Evolutionary conservation across 2,329 filamentous ascomycete genomes (phyloP).

Genomic region (Trichothecium roseum): DNA sequence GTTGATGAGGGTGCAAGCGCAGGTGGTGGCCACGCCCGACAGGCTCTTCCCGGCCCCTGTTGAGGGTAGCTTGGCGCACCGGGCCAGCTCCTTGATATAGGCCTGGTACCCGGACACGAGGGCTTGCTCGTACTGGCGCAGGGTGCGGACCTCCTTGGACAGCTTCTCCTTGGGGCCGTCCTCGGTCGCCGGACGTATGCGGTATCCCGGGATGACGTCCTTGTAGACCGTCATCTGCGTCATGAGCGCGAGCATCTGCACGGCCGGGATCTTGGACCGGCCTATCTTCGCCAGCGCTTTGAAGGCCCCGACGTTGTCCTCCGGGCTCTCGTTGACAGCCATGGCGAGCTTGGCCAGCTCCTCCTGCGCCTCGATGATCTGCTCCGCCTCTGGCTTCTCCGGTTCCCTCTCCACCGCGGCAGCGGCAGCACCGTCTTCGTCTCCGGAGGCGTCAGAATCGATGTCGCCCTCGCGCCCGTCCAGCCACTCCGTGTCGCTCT

Average conservation of each 20-base stretch:
- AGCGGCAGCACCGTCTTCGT: slow-evolving; percentile 27
- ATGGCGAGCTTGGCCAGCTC: slow-evolving; percentile 77
- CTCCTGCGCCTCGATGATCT: slow-evolving; percentile 82
- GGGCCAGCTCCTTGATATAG: slow-evolving; percentile 68
- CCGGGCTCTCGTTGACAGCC: slow-evolving; percentile 80
- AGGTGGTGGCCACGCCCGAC: slow-evolving; percentile 70
- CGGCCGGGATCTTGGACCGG: slow-evolving; percentile 55
- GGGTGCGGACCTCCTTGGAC: slow-evolving; percentile 79
- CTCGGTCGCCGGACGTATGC: slow-evolving; percentile 74
- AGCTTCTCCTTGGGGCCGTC: slow-evolving; percentile 68
- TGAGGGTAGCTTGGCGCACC: slow-evolving; percentile 49
- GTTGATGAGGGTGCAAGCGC: slow-evolving; percentile 69
- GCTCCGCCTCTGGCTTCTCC: slow-evolving; percentile 62
- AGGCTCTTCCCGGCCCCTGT: slow-evolving; percentile 35
- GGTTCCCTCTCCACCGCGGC: slow-evolving; percentile 38
- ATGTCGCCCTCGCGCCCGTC: slow-evolving; percentile 46
- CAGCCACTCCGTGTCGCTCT: slow-evolving; percentile 54
- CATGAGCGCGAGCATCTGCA: slow-evolving; percentile 77
- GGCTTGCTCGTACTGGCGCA: slow-evolving; percentile 79
- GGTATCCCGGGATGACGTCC: slow-evolving; percentile 91
- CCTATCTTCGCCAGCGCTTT: slow-evolving; percentile 68
- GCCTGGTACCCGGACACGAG: slow-evolving; percentile 75
- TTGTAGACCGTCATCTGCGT: slow-evolving; percentile 89
- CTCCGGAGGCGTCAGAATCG: slow-evolving; percentile 36
- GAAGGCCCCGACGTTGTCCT: slow-evolving; percentile 76